phyloP scores from a whole-genome alignment of 2,329 filamentous ascomycete genomes.

The Rhynchosporium secalis region DNA sequence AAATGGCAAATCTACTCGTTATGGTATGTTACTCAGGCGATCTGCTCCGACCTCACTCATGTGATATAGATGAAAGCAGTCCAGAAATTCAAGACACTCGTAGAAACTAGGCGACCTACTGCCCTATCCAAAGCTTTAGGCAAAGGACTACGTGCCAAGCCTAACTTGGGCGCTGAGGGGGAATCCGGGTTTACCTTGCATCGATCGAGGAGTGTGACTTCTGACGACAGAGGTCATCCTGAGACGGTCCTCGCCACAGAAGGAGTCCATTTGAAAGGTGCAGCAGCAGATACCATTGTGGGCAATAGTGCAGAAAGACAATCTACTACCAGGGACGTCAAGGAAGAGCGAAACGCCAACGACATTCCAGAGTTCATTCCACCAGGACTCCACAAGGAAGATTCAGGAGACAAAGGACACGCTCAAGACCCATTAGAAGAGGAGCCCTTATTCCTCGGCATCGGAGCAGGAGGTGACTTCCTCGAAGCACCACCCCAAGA shows the following conservation, averaged over 20 bases:
- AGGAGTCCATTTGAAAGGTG: slow-evolving; percentile 52
- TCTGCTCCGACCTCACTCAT: slow-evolving; percentile 17
- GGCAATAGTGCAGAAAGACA: neutral
- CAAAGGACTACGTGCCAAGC: slow-evolving; percentile 51
- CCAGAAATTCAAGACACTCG: slow-evolving; percentile 77
- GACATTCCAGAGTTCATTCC: neutral
- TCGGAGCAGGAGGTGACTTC: slow-evolving; percentile 64
- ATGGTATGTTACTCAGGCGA: slow-evolving; percentile 56
- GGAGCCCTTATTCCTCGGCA: slow-evolving; percentile 67
- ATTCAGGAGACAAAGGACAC: slow-evolving; percentile 54
- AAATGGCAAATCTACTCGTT: slow-evolving; percentile 81
- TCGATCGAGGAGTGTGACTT: slow-evolving; percentile 51
- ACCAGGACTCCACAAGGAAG: slow-evolving; percentile 25
- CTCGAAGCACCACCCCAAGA: slow-evolving; percentile 41
- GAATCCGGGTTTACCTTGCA: slow-evolving; percentile 32
- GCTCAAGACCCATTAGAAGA: slow-evolving; percentile 65
- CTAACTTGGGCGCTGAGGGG: slow-evolving; percentile 50
- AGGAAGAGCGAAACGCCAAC: neutral
- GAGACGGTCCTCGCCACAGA: slow-evolving; percentile 53
- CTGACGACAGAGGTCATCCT: slow-evolving; percentile 50
- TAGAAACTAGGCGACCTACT: slow-evolving; percentile 55
- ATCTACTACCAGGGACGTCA: neutral
- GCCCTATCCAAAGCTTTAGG: slow-evolving; percentile 61
- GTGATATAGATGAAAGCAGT: slow-evolving; percentile 77
- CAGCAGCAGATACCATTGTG: slow-evolving; percentile 29